These are phyloP conservation scores for Solanum megistacrolobum DNA, from an alignment of 257 asterid species.

Conservation along the genomic window DNA sequence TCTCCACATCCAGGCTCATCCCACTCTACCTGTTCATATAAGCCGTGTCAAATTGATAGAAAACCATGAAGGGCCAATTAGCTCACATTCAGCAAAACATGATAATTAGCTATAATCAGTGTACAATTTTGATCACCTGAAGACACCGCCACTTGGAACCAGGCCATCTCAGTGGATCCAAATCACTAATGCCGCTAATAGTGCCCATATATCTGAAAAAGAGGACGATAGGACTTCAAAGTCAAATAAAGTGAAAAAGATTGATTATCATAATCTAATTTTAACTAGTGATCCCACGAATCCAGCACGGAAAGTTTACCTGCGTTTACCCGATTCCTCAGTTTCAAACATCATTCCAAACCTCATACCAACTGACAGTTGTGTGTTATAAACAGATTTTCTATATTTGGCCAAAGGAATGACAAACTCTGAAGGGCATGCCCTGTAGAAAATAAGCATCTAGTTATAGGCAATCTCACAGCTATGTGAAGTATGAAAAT, in stretches of 20 bases:
- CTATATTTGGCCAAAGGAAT: constrained; percentile 66
- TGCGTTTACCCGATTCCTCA: constrained; percentile 87
- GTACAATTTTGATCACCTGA: constrained; percentile 38
- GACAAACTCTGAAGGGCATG: constrained; percentile 91
- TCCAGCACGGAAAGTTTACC: constrained; percentile 21
- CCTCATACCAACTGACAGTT: constrained; percentile 80
- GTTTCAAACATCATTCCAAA: constrained; percentile 98
- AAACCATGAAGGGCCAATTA: background rate
- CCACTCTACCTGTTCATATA: constrained; percentile 72
- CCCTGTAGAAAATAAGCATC: constrained; percentile 34
- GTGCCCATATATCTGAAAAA: constrained; percentile 79
- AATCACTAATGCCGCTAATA: constrained; percentile 57
- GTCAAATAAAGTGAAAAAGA: background rate
- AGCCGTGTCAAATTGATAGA: background rate
- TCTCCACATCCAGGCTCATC: constrained; percentile 95
- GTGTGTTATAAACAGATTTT: constrained; percentile 63
- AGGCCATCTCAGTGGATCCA: constrained; percentile 94
- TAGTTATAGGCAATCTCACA: background rate
- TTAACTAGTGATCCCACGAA: background rate
- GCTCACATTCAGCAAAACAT: background rate
- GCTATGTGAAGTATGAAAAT: background rate
- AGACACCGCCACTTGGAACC: constrained; percentile 94
- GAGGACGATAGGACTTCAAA: background rate
- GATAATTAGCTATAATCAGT: background rate
- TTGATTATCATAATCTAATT: background rate